Evolutionary conservation across 176 grass and related monocot species (phyloP).

Genomic region (Oryza glumipatula): DNA sequence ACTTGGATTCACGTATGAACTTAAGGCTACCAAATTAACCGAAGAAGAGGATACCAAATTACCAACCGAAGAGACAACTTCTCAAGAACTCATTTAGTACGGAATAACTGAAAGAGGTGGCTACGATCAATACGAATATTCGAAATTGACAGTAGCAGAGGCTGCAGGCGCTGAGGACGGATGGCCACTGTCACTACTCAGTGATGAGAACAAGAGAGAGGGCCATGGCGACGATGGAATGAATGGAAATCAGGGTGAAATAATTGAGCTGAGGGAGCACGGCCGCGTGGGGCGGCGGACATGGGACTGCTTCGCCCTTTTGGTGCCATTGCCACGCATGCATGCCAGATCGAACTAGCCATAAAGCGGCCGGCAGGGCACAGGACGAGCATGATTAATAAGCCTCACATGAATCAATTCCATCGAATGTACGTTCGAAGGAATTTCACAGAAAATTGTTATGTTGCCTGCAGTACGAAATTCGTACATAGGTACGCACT

Average conservation of each 20-base stretch:
- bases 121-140: too few species aligned
- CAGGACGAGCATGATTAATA: background rate
- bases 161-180: background rate
- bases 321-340: background rate
- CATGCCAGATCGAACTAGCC: background rate
- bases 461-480: background rate
- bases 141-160: background rate
- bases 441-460: background rate
- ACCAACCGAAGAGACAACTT: too few species aligned
- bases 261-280: background rate
- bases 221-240: background rate
- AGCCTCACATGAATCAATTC: background rate
- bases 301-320: background rate
- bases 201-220: background rate
- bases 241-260: background rate
- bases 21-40: too few species aligned
- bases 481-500: background rate
- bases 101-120: too few species aligned
- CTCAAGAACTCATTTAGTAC: too few species aligned
- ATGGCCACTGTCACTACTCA: too few species aligned
- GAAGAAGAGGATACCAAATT: too few species aligned
- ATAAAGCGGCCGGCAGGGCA: background rate
- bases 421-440: background rate
- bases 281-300: background rate
- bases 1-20: too few species aligned